Base-by-base conservation (phyloP, 345 rosid genomes). In the Eucalyptus erythrocorys region DNA sequence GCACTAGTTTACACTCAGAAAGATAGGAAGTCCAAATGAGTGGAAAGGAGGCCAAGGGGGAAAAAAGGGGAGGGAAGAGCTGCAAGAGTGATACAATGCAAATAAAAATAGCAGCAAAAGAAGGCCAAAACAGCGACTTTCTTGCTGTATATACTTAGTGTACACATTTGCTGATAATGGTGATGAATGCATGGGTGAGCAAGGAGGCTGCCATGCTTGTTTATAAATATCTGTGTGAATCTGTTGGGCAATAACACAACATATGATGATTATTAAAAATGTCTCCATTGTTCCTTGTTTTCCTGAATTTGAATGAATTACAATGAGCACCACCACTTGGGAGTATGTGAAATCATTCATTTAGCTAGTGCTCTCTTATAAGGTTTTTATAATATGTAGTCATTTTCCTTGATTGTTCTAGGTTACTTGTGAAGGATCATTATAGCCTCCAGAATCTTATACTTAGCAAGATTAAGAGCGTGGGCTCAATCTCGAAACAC, bases 161-260 rank as follows among this genome's bases (percentile, higher is more conserved):
- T 37, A 37, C 27, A 21, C 27, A 10, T 76, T 19, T 37, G 27
- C 82, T 76, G 6, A 37, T 10, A 76, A 71, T 6, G 14, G 12
- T 19, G 37, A 71, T 24, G 14, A 5, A 68, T 10, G 27, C 2
- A 24, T 42, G 27, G 47, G 14, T 24, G 14, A 76, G 27, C 42
- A 37, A 76, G 82, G 47, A 76, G 82, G 45, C 27, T 2, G 4
- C 14, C 42, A 10, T 26, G 1, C 47, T 40, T 26, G 9, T 76
- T 40, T 11, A 76, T 15, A 21, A 21, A 64, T 64, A 19, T 64
- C 0, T 64, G 3, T 64, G 40, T 7, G 9, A 16, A 40, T 40
- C 13, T 5, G 4, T 76, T 6, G 8, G 47, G 4, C 0, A 1
- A 21, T 76, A 4, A 21, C 14, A 2, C 3, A 8, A 40, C 8